Conservation (phyloP, 805 yeast species). For the Saturnispora kantuleensis region DNA sequence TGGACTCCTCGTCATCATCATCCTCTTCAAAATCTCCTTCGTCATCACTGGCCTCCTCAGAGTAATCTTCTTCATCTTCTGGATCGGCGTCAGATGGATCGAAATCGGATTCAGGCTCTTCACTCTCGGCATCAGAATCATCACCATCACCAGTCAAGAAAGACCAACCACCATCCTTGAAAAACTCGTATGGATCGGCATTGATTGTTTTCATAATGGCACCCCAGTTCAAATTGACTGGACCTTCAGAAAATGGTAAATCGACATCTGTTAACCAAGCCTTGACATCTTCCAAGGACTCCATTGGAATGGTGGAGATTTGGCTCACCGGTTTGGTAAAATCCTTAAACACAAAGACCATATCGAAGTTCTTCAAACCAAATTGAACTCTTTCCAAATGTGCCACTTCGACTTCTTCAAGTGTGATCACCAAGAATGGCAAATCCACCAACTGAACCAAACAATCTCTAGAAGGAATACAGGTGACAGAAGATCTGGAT, state of each 20-base stretch:
- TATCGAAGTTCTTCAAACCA: constrained; percentile 91
- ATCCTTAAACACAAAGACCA: constrained; percentile 94
- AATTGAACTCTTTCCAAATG: constrained; percentile 96
- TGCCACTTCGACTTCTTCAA: constrained; percentile 88
- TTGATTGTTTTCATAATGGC: constrained; percentile 89
- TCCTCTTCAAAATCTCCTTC: constrained; percentile 17
- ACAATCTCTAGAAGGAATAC: constrained; percentile 97
- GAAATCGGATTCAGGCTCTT: constrained; percentile 55
- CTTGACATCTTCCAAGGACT: constrained; percentile 81
- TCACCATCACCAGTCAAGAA: constrained; percentile 86
- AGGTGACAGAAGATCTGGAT: constrained; percentile 81
- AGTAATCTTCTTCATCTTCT: constrained; percentile 39
- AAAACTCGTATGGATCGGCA: constrained; percentile 90
- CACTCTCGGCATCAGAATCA: constrained; percentile 58
- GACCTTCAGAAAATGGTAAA: constrained; percentile 89
- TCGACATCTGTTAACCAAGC: constrained; percentile 98
- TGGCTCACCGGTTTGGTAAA: constrained; percentile 81
- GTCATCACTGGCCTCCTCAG: constrained; percentile 23
- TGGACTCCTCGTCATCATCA: constrained; percentile 15
- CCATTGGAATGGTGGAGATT: constrained; percentile 91
- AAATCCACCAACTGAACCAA: constrained; percentile 89
- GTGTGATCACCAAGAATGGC: constrained; percentile 84
- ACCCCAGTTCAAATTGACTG: constrained; percentile 91
- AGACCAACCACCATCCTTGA: constrained; percentile 92
- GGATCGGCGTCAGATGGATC: constrained; percentile 57